phyloP scores from a whole-genome alignment of 176 grass and related monocot species.

The Ampelocalamus luodianensis region DNA sequence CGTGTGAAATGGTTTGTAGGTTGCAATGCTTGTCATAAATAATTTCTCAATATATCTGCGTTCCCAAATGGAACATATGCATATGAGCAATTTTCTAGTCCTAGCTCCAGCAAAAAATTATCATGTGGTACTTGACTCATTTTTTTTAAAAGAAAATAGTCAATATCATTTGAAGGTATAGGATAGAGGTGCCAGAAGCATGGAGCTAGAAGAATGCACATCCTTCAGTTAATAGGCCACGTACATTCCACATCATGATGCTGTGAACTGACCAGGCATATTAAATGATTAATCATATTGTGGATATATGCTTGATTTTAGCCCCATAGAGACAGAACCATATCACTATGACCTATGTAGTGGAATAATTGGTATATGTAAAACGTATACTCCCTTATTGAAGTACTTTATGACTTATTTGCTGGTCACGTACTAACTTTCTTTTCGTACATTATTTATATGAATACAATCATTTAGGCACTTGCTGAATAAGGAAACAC shows the following conservation, averaged over 20 bases:
- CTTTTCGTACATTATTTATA: not conserved
- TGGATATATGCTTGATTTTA: conserved; percentile 29
- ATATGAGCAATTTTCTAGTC: no score
- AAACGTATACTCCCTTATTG: not conserved
- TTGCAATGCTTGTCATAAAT: no score
- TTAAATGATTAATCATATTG: not conserved
- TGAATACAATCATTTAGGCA: not conserved
- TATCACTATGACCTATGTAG: not conserved
- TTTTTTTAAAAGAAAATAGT: not conserved
- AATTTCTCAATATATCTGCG: no score
- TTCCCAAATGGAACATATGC: no score
- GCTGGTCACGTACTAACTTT: not conserved
- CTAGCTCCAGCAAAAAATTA: no score
- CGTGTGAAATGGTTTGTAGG: no score
- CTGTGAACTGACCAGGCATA: not conserved
- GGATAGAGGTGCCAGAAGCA: no score
- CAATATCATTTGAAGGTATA: not conserved
- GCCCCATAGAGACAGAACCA: not conserved
- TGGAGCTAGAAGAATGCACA: no score
- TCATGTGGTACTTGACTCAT: no score
- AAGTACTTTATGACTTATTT: not conserved
- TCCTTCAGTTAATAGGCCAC: no score
- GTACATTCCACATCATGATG: not conserved
- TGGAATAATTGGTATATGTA: not conserved
- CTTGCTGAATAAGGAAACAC: not conserved